A percentile compares a stretch with the other conserved stretches of the same genome.
phyloP scores from a whole-genome alignment of 441 rosid genomes.

The Adansonia grandidieri region DNA sequence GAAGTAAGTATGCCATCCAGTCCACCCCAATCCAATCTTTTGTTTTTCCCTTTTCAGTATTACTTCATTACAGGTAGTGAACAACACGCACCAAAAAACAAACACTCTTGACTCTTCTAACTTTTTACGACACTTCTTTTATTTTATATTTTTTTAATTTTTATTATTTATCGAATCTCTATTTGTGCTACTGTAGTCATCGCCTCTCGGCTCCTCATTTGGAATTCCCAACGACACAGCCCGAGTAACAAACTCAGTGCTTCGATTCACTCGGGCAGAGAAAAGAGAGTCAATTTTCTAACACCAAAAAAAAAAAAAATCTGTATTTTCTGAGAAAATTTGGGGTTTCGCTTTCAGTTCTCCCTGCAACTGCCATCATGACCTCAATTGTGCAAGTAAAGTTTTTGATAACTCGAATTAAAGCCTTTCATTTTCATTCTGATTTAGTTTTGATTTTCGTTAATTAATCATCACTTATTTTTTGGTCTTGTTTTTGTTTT shows the following conservation, averaged over 20 bases:
- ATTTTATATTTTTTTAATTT: not conserved
- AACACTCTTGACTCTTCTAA: not conserved
- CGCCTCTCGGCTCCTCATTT: not conserved
- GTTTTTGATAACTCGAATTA: not conserved
- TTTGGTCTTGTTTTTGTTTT: not conserved
- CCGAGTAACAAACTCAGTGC: not conserved
- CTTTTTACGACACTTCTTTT: not conserved
- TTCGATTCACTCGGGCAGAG: not conserved
- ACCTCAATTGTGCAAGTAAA: conserved; percentile 66
- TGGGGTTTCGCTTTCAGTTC: conserved; percentile 20
- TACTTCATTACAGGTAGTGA: not conserved
- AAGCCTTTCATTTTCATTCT: not conserved
- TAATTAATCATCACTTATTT: not conserved
- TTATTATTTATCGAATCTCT: too few species aligned
- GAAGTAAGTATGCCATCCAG: too few species aligned
- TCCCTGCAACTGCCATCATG: conserved; percentile 39
- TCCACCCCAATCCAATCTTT: too few species aligned
- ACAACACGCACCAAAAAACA: not conserved
- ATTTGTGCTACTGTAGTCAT: not conserved
- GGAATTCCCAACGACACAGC: not conserved
- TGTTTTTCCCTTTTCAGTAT: too few species aligned
- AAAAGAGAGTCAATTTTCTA: conserved; percentile 17
- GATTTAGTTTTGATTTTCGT: conserved; percentile 21
- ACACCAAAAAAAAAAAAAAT: not conserved
- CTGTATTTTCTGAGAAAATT: conserved; percentile 20